Base-by-base conservation (phyloP, 108 stramenopile genomes). In the Bacterosira constricta region DNA sequence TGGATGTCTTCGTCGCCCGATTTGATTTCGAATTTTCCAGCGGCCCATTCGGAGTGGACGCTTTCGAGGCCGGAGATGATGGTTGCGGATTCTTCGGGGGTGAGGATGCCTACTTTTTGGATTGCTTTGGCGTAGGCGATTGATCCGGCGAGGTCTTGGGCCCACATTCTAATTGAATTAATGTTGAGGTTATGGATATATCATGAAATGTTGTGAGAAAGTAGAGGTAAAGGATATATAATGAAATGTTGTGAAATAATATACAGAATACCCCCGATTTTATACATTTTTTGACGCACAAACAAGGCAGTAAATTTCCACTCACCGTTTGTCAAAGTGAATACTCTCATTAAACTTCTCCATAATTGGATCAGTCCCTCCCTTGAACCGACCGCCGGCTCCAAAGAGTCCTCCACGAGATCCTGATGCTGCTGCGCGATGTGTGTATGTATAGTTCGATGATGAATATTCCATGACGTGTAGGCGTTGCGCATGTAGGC, bases 1-100 rank as follows among this genome's bases (percentile, higher is more conserved):
- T 99, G 99, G 65, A 99, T 98, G 85, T 99, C 99, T 82, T 99
- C 99, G 73, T 99, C 99, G 51, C 94, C 93, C 3, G 94, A 69
- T 71, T 94, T 89, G 53, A 90, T 62, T 36, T 85, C 90, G 69
- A 99, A 98, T 8, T 67, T 89, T 44, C 93, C 97, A 12, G 70
- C 70, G 5, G 81, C 86, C 99, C 99, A 99, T 83, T 99, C 99
- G 26, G 81, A 75, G 23, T 73, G 39, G 25, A 98, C 96, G 49
- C 86, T 62, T 63, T 90, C 83, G 26, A 98, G 85, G 7, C 97
- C 98, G 15, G 83, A 65, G 15, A 88, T 66, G 42, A 98, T 87
- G 18, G 65, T 35, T 18, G 67, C 47, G 25, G 81, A 69, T 83
- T 98, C 97, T 32, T 93, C 94, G 15, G 88, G 61, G 12, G 94